Percentiles rank a stretch among this genome's conserved stretches.
Evolutionary conservation across 768 basidiomycete genomes (phyloP).

Genomic region (Tephrocybe sp.): DNA sequence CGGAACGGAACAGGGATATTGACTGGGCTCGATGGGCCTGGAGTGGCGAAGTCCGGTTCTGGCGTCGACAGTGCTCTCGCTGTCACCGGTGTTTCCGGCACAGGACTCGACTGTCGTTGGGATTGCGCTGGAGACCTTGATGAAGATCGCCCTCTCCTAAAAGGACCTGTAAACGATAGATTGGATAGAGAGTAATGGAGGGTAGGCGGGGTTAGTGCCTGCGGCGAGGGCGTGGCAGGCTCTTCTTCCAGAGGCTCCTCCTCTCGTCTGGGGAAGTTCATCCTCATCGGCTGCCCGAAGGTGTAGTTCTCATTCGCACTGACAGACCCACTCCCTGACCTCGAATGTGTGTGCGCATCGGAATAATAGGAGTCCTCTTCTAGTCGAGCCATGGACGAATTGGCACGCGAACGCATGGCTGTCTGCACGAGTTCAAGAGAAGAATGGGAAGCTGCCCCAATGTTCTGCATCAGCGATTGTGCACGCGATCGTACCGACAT

Average conservation of each 20-base stretch:
- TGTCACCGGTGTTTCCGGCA: conserved; percentile 3
- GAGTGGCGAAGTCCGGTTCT: conserved; percentile 11
- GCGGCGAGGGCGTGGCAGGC: conserved; percentile 4
- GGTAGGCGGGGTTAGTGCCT: conserved; percentile 14
- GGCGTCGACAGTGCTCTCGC: background rate
- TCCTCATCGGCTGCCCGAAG: conserved; percentile 62
- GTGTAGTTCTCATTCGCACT: conserved; percentile 68
- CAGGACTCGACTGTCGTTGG: background rate
- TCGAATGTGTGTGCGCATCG: conserved; percentile 40
- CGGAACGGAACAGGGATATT: conserved; percentile 17
- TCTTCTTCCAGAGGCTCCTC: conserved; percentile 23
- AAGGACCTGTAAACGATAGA: conserved; percentile 10
- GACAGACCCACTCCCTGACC: conserved; percentile 52
- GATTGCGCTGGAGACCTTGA: background rate
- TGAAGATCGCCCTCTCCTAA: background rate
- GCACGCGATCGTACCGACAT: conserved; percentile 61
- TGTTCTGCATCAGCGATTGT: conserved; percentile 65
- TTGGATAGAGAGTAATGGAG: conserved; percentile 16
- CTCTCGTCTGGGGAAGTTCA: conserved; percentile 32
- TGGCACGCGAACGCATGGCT: conserved; percentile 50
- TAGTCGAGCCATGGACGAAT: conserved; percentile 71
- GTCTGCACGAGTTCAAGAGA: conserved; percentile 57
- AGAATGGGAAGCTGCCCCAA: conserved; percentile 60
- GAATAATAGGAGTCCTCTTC: conserved; percentile 51
- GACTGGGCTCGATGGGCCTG: conserved; percentile 22